Evolutionary conservation across 768 basidiomycete species (phyloP).

Genomic region (Rhizopogon vulgaris): DNA sequence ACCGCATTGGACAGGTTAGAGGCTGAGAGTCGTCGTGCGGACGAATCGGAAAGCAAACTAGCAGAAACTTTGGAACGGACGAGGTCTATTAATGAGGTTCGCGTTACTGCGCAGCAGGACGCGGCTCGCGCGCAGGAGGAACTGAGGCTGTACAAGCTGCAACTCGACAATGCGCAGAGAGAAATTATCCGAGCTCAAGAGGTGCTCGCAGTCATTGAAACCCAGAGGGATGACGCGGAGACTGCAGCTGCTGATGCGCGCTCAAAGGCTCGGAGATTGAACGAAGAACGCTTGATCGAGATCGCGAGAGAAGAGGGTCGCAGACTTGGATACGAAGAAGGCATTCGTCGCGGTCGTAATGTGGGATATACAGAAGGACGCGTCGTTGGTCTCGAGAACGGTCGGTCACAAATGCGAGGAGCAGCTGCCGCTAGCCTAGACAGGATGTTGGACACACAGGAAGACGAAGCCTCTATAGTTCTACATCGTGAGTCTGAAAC

Average conservation of each 20-base stretch:
- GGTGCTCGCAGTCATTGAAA: conserved; percentile 41
- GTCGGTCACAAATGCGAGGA: conserved; percentile 11
- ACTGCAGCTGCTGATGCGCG: conserved; percentile 38
- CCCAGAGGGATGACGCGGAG: conserved; percentile 44
- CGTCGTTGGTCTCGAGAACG: conserved; percentile 9
- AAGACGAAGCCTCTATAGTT: conserved; percentile 2
- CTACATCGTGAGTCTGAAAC: conserved; percentile 16
- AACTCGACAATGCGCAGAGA: conserved; percentile 52
- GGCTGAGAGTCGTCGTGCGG: conserved; percentile 29
- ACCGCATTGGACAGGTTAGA: conserved; percentile 33
- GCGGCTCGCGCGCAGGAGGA: conserved; percentile 37
- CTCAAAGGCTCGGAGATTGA: conserved; percentile 37
- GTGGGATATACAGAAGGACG: conserved; percentile 24
- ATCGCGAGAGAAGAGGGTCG: conserved; percentile 50
- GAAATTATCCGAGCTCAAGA: conserved; percentile 53
- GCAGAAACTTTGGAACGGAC: conserved; percentile 23
- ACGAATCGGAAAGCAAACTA: conserved; percentile 28
- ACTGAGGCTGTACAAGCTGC: conserved; percentile 48
- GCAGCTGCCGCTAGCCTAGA: conserved; percentile 15
- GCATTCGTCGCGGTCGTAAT: conserved; percentile 31
- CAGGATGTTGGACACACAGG: conserved; percentile 17
- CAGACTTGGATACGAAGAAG: conserved; percentile 45
- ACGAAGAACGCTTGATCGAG: conserved; percentile 42
- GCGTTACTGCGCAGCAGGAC: conserved; percentile 23
- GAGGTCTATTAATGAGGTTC: conserved; percentile 26